phyloP scores from a whole-genome alignment of 2,329 filamentous ascomycete genomes.

The Westerdykella sp. region DNA sequence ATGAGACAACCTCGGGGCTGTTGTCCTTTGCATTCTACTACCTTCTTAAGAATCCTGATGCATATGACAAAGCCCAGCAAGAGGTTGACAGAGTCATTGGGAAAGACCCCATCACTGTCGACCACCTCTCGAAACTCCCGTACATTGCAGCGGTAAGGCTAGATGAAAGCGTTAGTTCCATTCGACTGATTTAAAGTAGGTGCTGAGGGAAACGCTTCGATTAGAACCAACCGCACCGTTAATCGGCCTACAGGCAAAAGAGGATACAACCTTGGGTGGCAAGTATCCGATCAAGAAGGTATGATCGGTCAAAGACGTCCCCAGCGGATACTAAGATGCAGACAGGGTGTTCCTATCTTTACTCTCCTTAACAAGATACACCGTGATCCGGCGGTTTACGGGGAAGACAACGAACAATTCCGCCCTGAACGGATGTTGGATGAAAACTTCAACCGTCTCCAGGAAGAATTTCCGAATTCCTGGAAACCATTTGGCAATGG shows the following conservation, averaged over 20 bases:
- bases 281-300: slow-evolving; percentile 33
- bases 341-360: slow-evolving; percentile 27
- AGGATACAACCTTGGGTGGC: slow-evolving; percentile 30
- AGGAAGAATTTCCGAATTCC: slow-evolving; percentile 36
- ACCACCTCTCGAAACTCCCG: slow-evolving; percentile 47
- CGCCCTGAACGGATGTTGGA: slow-evolving; percentile 45
- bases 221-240: slow-evolving; percentile 51
- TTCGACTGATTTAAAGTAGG: background rate
- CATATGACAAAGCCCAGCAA: slow-evolving; percentile 45
- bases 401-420: slow-evolving; percentile 42
- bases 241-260: slow-evolving; percentile 36
- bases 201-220: slow-evolving; percentile 51
- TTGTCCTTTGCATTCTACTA: slow-evolving; percentile 46
- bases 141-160: slow-evolving; percentile 45
- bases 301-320: background rate
- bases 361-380: slow-evolving; percentile 34
- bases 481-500: slow-evolving; percentile 54
- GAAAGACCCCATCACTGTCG: slow-evolving; percentile 39
- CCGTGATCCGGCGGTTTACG: slow-evolving; percentile 39
- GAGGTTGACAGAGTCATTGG: slow-evolving; percentile 52
- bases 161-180: background rate
- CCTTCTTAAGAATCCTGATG: slow-evolving; percentile 47
- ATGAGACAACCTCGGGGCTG: slow-evolving; percentile 36
- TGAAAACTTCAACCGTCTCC: slow-evolving; percentile 36
- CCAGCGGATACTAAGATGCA: background rate